Percentiles rank a stretch among this genome's conserved stretches.
Evolutionary conservation across 176 grass and related monocot species (phyloP).

Genomic region (Neostapfia colusana): DNA sequence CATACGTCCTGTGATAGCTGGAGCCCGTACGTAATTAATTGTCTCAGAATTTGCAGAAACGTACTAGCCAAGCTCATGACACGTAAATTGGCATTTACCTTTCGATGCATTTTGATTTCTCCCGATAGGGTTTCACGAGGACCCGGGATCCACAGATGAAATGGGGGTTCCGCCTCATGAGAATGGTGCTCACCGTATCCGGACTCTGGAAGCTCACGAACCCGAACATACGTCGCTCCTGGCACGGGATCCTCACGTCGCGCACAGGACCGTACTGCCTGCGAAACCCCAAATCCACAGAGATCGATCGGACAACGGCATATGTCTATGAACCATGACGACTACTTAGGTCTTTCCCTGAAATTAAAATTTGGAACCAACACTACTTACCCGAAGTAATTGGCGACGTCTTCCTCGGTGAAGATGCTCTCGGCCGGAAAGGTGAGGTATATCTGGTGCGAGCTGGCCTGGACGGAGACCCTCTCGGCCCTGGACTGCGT

Average conservation of each 20-base stretch:
- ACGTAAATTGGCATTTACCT: constrained; percentile 37
- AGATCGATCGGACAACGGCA: background rate
- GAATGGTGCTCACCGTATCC: constrained; percentile 62
- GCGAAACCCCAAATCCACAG: background rate
- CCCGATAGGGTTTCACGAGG: constrained; percentile 78
- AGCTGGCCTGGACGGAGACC: constrained; percentile 39
- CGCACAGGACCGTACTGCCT: constrained; percentile 71
- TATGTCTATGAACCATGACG: background rate
- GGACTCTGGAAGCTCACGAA: constrained; percentile 81
- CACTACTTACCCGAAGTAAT: constrained; percentile 60
- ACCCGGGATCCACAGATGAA: constrained; percentile 72
- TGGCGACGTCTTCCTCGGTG: constrained; percentile 64
- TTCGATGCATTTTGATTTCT: constrained; percentile 68
- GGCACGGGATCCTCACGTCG: constrained; percentile 84
- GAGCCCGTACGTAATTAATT: background rate
- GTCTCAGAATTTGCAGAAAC: background rate
- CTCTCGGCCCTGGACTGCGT: constrained; percentile 47
- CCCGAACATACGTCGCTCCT: constrained; percentile 89
- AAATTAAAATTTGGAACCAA: no score
- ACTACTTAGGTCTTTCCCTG: background rate
- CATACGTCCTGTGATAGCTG: constrained; percentile 27
- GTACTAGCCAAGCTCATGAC: background rate
- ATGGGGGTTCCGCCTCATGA: constrained; percentile 68
- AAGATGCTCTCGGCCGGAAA: constrained; percentile 87
- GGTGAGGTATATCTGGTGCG: constrained; percentile 91